phyloP scores from a whole-genome alignment of 805 yeast genomes.

The Kluyveromyces lactis region DNA sequence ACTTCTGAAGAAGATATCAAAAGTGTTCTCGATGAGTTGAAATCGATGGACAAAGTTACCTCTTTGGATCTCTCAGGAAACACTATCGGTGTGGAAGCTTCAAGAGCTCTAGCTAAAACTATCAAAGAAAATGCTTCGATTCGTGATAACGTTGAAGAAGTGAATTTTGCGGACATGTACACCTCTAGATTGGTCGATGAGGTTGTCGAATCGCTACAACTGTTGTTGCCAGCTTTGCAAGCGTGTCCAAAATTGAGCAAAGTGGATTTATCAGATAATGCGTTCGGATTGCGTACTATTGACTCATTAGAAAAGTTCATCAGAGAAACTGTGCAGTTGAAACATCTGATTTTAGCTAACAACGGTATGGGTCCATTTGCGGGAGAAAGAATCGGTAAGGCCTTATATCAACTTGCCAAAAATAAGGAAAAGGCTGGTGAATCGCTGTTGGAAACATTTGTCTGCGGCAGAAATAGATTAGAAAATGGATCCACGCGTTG shows the following conservation, averaged over 20 bases:
- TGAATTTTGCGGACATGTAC: slow-evolving; percentile 85
- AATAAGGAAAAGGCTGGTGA: slow-evolving; percentile 45
- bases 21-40: slow-evolving; percentile 56
- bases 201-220: slow-evolving; percentile 74
- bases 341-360: slow-evolving; percentile 83
- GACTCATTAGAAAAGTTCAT: slow-evolving; percentile 79
- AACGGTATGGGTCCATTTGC: slow-evolving; percentile 99
- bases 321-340: slow-evolving; percentile 64
- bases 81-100: slow-evolving; percentile 88
- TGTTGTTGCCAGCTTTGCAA: slow-evolving; percentile 65
- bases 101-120: slow-evolving; percentile 56
- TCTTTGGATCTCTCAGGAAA: slow-evolving; percentile 84
- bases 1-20: slow-evolving; percentile 65
- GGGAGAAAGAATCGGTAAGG: slow-evolving; percentile 87
- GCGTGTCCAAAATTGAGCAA: slow-evolving; percentile 60
- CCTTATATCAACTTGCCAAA: slow-evolving; percentile 61
- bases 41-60: slow-evolving; percentile 28
- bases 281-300: slow-evolving; percentile 92
- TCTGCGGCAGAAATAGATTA: slow-evolving; percentile 95
- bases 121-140: slow-evolving; percentile 31
- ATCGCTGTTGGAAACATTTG: slow-evolving; percentile 65
- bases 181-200: slow-evolving; percentile 94
- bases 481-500: slow-evolving; percentile 90
- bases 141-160: slow-evolving; percentile 46
- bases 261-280: slow-evolving; percentile 86